Evolutionary conservation across 1,284 basidiomycete species (phyloP), one percentile per base, ranked within the genome.

Genomic region (Sanguinoderma infundibulare): DNA sequence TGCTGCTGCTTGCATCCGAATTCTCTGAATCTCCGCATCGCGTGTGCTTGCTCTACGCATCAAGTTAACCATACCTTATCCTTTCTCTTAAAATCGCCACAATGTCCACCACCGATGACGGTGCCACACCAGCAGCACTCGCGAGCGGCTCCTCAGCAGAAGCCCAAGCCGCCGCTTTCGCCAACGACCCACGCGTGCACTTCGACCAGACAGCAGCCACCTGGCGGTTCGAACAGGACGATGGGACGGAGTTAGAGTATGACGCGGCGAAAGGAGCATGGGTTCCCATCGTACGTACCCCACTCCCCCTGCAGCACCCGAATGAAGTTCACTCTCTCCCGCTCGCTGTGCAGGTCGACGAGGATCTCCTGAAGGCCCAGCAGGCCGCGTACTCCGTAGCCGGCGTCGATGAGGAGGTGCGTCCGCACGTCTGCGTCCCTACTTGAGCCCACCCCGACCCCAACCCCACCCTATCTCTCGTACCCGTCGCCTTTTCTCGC

Each of bases 341-440:
- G 2, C 22, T 7, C 46, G 8, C 5, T 6, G 6, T 39, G 14
- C 62, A 88, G 94, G 79, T 95, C 36, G 92, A 94, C 68, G 94
- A 96, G 64, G 91, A 93, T 63, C 80, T 91, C 24, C 72, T 96
- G 63, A 88, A 87, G 70, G 88, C 87, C 38, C 96, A 98, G 73
- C 96, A 98, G 77, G 94, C 93, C 3, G 95, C 94, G 2, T 98
- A 98, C 76, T 91, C 94, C 2, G 82, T 98, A 1, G 83, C 82
- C 32, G 96, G 95, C 15, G 93, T 98, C 7, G 94, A 98, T 73
- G 95, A 98, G 80, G 86, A 89, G 79, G 95, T 94, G 54, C 32
- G 73, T 73, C 49, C n/a, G 32, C 49, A 51, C 49, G 87, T 78
- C 38, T 34, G 22, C 49, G 14, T 28, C 32, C 30, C 55, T 42